Evolutionary conservation across 1,284 basidiomycete genomes (phyloP), one percentile per base, ranked within the genome.

Genomic region (Trichosporon sp.): DNA sequence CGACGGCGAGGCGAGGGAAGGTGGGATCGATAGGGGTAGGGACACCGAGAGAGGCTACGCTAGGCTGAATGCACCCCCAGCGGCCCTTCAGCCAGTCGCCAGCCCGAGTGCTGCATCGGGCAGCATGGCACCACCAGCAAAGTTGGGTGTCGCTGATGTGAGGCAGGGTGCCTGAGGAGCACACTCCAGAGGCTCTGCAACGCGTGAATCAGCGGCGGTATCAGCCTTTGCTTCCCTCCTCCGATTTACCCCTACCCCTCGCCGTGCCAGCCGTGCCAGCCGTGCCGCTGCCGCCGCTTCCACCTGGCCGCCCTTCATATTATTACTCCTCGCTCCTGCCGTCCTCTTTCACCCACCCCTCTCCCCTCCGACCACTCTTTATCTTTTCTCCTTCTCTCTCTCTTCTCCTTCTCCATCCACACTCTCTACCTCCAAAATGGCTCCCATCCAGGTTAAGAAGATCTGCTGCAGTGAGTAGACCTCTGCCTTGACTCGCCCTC

Each of bases 391-490:
- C 60, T 62, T 21, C 47, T 56, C 35, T 27, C 47, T 23, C 42
- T 34, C 15, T 29, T 38, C 25, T 53, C 42, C 29, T 31, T 60
- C 27, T 7, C 5, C 56, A 60, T 60, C 56, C 56, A 60, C 29
- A 18, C 29, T 32, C 63, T 62, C 62, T 38, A 44, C 23, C 31
- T 38, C 31, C 70, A 77, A 25, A 71, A 84, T 84, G 84, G 80
- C 80, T 66, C 83, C 83, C 71, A 84, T 89, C 75, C 86, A 87
- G 79, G 90, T 95, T 76, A 88, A 88, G 75, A 94, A 92, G 83
- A 92, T 95, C 79, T 94, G 93, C 85, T 95, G 92, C 86, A 92
- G 92, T 94, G 78, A 83, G 92, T 90, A 70, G n/a, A n/a, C n/a
- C n/a, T n/a, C 67, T 2, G 18, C 56, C 56, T 58, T 25, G 21